These are phyloP conservation scores for Fistulinella cinereoalba DNA, from an alignment of 1,284 basidiomycete species.

Conservation along the genomic window DNA sequence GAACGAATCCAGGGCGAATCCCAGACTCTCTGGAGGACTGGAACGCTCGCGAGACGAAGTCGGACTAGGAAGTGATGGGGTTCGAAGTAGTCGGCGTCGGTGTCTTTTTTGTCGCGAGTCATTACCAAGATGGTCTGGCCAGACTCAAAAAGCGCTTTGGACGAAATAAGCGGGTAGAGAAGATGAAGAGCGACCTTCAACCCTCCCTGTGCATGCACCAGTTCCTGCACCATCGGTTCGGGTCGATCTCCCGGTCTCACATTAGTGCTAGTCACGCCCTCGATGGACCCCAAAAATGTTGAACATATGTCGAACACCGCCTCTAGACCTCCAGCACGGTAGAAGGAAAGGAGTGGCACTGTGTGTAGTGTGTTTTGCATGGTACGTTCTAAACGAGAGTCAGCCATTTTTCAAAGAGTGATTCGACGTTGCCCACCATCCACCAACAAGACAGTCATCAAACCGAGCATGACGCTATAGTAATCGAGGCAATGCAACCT, in stretches of 20 bases:
- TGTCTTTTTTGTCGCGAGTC: conserved; percentile 76
- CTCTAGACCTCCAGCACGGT: conserved; percentile 70
- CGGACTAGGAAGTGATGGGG: conserved; percentile 84
- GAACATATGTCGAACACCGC: conserved; percentile 63
- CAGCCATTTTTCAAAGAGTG: neutral
- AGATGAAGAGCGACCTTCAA: conserved; percentile 82
- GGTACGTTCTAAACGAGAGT: conserved; percentile 58
- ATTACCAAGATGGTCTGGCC: conserved; percentile 75
- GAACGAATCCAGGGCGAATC: conserved; percentile 79
- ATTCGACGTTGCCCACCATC: conserved; percentile 62
- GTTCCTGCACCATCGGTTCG: conserved; percentile 56
- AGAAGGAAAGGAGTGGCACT: conserved; percentile 75
- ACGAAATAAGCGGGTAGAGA: conserved; percentile 73
- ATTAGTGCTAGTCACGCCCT: conserved; percentile 44
- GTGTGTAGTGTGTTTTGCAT: conserved; percentile 78
- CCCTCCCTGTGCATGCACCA: conserved; percentile 75
- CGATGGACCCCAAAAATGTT: conserved; percentile 57
- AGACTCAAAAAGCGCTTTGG: conserved; percentile 82
- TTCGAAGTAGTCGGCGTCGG: conserved; percentile 77
- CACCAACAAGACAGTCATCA: conserved; percentile 72
- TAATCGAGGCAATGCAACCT: conserved; percentile 57
- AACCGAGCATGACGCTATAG: conserved; percentile 75
- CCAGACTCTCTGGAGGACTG: conserved; percentile 75
- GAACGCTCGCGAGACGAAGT: conserved; percentile 71
- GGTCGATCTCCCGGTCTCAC: conserved; percentile 54